These are phyloP conservation scores for Russula griseocarnosa DNA, from an alignment of 768 basidiomycete species.

Conservation along the genomic window DNA sequence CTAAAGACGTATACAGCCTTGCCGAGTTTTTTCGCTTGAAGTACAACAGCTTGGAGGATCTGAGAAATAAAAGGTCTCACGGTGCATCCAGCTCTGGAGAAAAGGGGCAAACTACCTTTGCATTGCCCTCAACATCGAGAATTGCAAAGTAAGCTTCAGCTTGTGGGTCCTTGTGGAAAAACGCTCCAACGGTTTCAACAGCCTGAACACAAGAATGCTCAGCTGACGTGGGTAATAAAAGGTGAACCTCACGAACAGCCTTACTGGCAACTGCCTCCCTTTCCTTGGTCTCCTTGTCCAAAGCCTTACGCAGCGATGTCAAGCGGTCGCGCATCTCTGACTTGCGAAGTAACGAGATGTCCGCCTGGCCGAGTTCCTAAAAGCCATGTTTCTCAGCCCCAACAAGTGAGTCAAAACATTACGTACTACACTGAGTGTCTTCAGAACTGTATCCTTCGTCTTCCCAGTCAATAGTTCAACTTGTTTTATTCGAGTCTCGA, in stretches of 20 bases:
- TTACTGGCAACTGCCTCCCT: conserved; percentile 73
- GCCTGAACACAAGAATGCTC: conserved; percentile 45
- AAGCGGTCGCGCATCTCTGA: conserved; percentile 73
- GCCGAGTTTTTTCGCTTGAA: conserved; percentile 72
- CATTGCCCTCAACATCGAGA: conserved; percentile 76
- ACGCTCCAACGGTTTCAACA: conserved; percentile 58
- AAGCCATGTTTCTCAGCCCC: neutral
- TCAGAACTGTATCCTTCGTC: conserved; percentile 85
- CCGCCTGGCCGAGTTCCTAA: conserved; percentile 84
- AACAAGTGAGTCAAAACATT: neutral
- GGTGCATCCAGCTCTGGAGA: neutral
- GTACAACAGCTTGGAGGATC: conserved; percentile 71
- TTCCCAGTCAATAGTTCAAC: conserved; percentile 61
- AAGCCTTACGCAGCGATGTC: conserved; percentile 66
- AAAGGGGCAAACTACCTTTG: conserved; percentile 54
- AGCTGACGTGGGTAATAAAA: neutral
- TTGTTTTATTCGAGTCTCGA: conserved; percentile 58
- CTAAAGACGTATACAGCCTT: conserved; percentile 91
- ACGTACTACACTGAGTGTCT: conserved; percentile 71
- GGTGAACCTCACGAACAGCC: conserved; percentile 45
- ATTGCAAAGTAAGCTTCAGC: conserved; percentile 64
- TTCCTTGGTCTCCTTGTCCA: conserved; percentile 83
- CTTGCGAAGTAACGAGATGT: conserved; percentile 85
- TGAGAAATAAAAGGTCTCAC: conserved; percentile 31
- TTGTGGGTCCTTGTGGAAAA: conserved; percentile 75